These are phyloP conservation scores for Nitzschia inconspicua DNA, from an alignment of 108 stramenopile genomes.

Conservation along the genomic window DNA sequence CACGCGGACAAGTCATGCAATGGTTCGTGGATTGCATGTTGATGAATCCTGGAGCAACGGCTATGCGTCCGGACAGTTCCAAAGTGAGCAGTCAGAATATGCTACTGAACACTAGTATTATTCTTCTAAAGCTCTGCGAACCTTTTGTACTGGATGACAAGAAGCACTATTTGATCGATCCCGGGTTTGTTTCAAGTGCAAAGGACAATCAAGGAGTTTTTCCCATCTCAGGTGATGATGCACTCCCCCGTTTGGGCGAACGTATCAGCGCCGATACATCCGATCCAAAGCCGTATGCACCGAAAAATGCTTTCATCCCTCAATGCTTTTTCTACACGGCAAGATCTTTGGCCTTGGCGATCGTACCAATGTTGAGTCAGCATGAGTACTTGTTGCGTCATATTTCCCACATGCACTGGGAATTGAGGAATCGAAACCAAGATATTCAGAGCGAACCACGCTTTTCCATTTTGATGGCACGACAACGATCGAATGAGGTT, in stretches of 20 bases:
- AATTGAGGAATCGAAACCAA: conserved; percentile 39
- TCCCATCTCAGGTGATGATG: conserved; percentile 61
- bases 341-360: conserved; percentile 62
- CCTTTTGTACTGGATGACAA: conserved; percentile 65
- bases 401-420: conserved; percentile 59
- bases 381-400: conserved; percentile 61
- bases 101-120: conserved; percentile 61
- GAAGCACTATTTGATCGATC: conserved; percentile 65
- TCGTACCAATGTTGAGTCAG: conserved; percentile 45
- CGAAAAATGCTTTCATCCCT: conserved; percentile 85
- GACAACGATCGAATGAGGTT: conserved; percentile 66
- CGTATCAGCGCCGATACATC: not conserved
- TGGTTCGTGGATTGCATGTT: conserved; percentile 81
- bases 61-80: conserved; percentile 59
- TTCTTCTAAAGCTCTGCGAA: conserved; percentile 75
- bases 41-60: conserved; percentile 73
- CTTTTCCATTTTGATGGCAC: conserved; percentile 49
- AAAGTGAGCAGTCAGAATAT: conserved; percentile 63
- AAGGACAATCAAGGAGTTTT: conserved; percentile 66
- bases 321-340: conserved; percentile 82
- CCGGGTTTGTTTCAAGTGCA: conserved; percentile 63
- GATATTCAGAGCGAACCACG: conserved; percentile 66
- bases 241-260: conserved; percentile 72
- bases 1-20: conserved; percentile 51
- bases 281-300: conserved; percentile 32